phyloP scores from a whole-genome alignment of 805 yeast species.

The Suhomyces kilbournensis region DNA sequence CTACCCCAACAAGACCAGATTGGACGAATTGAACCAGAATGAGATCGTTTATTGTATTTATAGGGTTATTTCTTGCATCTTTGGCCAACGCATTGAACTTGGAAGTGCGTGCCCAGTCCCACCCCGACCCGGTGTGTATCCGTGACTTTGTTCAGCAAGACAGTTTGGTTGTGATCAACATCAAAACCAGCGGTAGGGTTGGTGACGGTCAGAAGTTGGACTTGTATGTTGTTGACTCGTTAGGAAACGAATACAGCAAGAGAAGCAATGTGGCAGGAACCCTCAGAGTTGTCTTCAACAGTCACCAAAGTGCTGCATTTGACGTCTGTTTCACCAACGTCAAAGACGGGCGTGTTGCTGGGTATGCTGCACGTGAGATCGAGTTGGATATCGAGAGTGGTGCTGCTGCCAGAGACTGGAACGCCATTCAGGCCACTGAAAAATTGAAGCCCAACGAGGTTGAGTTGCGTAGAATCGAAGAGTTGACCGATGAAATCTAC shows the following conservation, averaged over 20 bases:
- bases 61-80: conserved; percentile 17
- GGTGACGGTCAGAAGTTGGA: conserved; percentile 88
- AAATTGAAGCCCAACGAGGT: conserved; percentile 91
- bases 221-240: conserved; percentile 65
- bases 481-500: conserved; percentile 76
- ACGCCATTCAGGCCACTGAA: conserved; percentile 87
- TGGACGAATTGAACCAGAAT: conserved; percentile 1
- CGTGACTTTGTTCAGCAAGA: conserved; percentile 88
- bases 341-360: conserved; percentile 15
- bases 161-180: conserved; percentile 82
- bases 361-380: conserved; percentile 57
- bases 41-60: conserved; percentile 11
- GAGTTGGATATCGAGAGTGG: conserved; percentile 94
- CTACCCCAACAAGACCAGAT: not conserved
- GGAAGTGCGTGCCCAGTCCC: conserved; percentile 48
- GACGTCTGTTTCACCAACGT: conserved; percentile 86
- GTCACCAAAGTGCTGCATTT: conserved; percentile 77
- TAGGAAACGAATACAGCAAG: conserved; percentile 79
- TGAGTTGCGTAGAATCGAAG: conserved; percentile 83
- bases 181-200: conserved; percentile 65
- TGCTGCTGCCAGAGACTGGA: conserved; percentile 97
- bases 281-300: conserved; percentile 76
- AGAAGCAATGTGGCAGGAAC: conserved; percentile 74
- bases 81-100: conserved; percentile 45
- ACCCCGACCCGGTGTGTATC: conserved; percentile 69